These are phyloP conservation scores for Pyrenophora tritici-repentis DNA, from an alignment of 2,329 filamentous ascomycete genomes.

Conservation along the genomic window DNA sequence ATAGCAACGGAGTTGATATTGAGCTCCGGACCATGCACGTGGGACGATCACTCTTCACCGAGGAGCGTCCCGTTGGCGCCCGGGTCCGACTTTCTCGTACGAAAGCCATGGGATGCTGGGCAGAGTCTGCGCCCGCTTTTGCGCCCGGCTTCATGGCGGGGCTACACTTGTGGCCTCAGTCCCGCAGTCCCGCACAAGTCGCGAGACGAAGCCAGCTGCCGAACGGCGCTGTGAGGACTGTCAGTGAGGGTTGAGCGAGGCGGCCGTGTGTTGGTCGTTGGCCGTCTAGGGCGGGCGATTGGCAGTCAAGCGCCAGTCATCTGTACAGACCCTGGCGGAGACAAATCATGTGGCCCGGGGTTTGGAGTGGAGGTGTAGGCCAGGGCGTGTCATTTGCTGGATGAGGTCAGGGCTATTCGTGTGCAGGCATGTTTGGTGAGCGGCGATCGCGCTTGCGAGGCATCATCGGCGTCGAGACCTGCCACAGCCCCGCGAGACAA, in stretches of 20 bases:
- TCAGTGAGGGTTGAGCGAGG: conserved; percentile 27
- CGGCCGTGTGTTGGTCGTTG: conserved; percentile 19
- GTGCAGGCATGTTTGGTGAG: conserved; percentile 27
- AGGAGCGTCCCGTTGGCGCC: conserved; percentile 20
- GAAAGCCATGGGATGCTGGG: conserved; percentile 15
- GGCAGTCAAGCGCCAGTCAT: conserved; percentile 19
- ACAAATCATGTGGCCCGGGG: conserved; percentile 27
- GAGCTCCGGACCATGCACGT: conserved; percentile 17
- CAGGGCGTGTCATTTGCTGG: conserved; percentile 20
- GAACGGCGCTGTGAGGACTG: conserved; percentile 11
- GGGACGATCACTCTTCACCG: conserved; percentile 24
- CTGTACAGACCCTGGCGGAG: conserved; percentile 17
- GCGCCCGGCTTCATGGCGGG: not conserved
- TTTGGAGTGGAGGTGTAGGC: conserved; percentile 13
- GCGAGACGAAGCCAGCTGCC: conserved; percentile 12
- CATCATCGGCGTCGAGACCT: conserved; percentile 17
- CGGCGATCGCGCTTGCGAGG: conserved; percentile 24
- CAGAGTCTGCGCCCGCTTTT: conserved; percentile 3
- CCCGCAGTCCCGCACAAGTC: conserved; percentile 7
- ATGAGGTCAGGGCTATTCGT: conserved; percentile 16
- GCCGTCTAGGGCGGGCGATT: conserved; percentile 13
- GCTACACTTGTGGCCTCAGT: not conserved
- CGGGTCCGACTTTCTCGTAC: conserved; percentile 6
- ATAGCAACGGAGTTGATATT: not conserved
- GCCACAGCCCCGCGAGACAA: conserved; percentile 12